A percentile compares a stretch with the other conserved stretches of the same genome.
These are phyloP conservation scores for Aphanomyces euteiches DNA, from an alignment of 352 stramenopile genomes.

Conservation along the genomic window DNA sequence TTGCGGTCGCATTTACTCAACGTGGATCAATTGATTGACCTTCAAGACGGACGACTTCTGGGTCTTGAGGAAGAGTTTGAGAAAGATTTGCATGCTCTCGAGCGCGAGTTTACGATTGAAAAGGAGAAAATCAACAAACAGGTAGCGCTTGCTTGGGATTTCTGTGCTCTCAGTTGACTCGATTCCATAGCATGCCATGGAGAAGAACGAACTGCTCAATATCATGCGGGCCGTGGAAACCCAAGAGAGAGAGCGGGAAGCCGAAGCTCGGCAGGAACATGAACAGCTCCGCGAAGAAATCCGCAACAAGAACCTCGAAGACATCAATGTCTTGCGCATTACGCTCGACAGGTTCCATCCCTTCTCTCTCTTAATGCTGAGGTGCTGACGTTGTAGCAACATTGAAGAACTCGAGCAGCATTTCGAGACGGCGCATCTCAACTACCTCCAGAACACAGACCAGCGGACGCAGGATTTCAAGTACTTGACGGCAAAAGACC, in stretches of 20 bases:
- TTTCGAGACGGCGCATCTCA: conserved; percentile 90
- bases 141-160: not conserved
- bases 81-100: conserved; percentile 71
- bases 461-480: conserved; percentile 93
- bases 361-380: not conserved
- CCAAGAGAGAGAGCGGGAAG: conserved; percentile 75
- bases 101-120: conserved; percentile 83
- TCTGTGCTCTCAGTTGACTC: not conserved
- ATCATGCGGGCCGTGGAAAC: conserved; percentile 86
- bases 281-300: conserved; percentile 92
- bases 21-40: conserved; percentile 89
- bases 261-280: conserved; percentile 69
- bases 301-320: conserved; percentile 92
- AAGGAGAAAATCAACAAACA: conserved; percentile 68
- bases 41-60: conserved; percentile 86
- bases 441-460: conserved; percentile 92
- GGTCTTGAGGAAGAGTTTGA: conserved; percentile 90
- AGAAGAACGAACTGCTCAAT: conserved; percentile 73
- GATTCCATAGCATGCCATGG: conserved; percentile 47
- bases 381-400: conserved; percentile 36
- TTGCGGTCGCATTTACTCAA: conserved; percentile 85
- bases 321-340: conserved; percentile 92
- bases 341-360: conserved; percentile 72
- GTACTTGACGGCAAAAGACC: conserved; percentile 90
- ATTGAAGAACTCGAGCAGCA: conserved; percentile 94